Base-by-base conservation (phyloP, 345 rosid species). In the Populus deltoides region DNA sequence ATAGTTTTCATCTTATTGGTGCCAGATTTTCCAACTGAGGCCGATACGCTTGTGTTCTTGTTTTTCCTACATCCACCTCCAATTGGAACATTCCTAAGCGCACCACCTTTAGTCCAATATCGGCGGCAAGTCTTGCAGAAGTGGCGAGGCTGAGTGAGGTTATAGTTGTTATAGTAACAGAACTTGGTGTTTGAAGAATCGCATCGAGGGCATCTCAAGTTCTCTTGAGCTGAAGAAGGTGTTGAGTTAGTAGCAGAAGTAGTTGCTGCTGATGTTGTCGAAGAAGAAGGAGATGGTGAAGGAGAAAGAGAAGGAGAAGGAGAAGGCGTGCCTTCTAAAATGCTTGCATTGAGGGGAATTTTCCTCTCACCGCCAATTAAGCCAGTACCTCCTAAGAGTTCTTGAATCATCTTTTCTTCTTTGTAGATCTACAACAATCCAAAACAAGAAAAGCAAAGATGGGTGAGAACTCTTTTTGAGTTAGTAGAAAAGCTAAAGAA, bases 71-170 rank as follows among this genome's bases (percentile, higher is more conserved):
- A 91, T 9, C 96, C 96, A 0, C 96, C 96, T 2, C 96, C 96
- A 33, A 91, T 90, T 6, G 96, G 96, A 51, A 91, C 92, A 45
- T 91, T 90, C 72, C 96, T 65, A 2, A 91, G 86, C 18, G 93
- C 90, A 16, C 96, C 96, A 2, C 96, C 96, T 82, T 90, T 91
- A 24, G 96, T 91, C 96, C 96, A 91, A 77, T 91, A 91, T 2
- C 96, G 90, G 53, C 96, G 96, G 63, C 96, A 91, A n/a, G 93
- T 90, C 91, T 91, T 91, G 87, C 96, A 91, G 80, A 91, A 91
- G 82, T 91, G 93, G 68, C 96, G 93, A 38, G 96, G 96, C 87
- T 91, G 96, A 22, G 93, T 91, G 71, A 91, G 93, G 43, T 91
- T 91, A 75, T 91, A 91, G 85, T 91, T 91, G 90, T 91, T 91